Conservation (phyloP, 2,329 filamentous ascomycete species). For the Nemania serpens region DNA sequence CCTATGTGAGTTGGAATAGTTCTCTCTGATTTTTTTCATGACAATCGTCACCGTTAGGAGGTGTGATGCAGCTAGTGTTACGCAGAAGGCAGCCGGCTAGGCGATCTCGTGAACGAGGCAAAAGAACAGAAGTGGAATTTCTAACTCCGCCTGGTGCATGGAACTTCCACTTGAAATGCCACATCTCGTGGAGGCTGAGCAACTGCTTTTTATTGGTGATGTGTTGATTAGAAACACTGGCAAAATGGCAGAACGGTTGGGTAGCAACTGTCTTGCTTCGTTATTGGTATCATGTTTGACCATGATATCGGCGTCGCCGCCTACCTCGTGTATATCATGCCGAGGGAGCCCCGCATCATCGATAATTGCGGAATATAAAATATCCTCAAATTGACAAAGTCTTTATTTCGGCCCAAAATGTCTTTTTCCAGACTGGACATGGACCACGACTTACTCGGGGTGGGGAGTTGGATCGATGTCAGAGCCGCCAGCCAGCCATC, state of each 20-base stretch:
- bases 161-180: constrained; percentile 7
- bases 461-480: constrained; percentile 22
- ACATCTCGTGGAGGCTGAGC: constrained; percentile 10
- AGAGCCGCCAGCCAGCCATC: neutral
- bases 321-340: neutral
- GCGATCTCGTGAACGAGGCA: neutral
- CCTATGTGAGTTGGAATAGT: neutral
- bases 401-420: neutral
- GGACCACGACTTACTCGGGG: constrained; percentile 17
- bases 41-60: neutral
- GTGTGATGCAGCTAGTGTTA: neutral
- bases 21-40: neutral
- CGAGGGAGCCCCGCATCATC: neutral
- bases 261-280: neutral
- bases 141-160: neutral
- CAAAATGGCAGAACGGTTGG: constrained; percentile 8
- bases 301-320: neutral
- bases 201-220: neutral
- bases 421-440: neutral
- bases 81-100: neutral
- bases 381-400: neutral
- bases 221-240: neutral
- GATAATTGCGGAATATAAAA: neutral
- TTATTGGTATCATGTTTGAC: no score
- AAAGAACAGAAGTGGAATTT: constrained; percentile 16